Percentiles rank a stretch among this genome's conserved stretches.
Evolutionary conservation across 129 eudicot genomes (phyloP).

Genomic region (Centrapalus pauciflorus): DNA sequence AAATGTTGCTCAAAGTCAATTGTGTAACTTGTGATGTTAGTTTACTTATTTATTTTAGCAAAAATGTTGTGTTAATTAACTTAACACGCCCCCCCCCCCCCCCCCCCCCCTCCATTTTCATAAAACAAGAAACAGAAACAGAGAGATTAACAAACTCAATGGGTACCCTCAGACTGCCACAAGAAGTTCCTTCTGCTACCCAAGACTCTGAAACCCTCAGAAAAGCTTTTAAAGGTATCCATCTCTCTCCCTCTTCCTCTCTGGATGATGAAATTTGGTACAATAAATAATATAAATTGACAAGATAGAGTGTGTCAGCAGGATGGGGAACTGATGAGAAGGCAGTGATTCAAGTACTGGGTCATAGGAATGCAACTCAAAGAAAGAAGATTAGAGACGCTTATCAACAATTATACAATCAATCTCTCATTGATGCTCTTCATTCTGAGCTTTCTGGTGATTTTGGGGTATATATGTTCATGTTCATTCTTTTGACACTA

Average conservation of each 20-base stretch:
- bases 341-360: constrained; percentile 51
- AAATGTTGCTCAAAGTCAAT: no score
- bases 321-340: constrained; percentile 69
- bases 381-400: constrained; percentile 49
- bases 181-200: constrained; percentile 56
- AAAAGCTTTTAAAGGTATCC: constrained; percentile 50
- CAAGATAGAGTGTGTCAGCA: constrained; percentile 17
- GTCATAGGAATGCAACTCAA: constrained; percentile 60
- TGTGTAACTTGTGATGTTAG: no score
- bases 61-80: no score
- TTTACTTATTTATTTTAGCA: no score
- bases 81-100: no score
- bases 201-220: constrained; percentile 50
- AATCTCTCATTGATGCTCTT: constrained; percentile 52
- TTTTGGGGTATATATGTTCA: constrained; percentile 61
- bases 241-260: not conserved
- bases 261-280: not conserved
- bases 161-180: constrained; percentile 53
- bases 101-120: not conserved
- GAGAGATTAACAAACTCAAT: constrained; percentile 23
- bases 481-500: no score
- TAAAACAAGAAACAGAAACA: not conserved
- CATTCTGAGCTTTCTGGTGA: constrained; percentile 60
- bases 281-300: not conserved
- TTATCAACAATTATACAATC: constrained; percentile 52